Base-by-base conservation (phyloP, 257 asterid genomes). In the Jacaranda mimosifolia region DNA sequence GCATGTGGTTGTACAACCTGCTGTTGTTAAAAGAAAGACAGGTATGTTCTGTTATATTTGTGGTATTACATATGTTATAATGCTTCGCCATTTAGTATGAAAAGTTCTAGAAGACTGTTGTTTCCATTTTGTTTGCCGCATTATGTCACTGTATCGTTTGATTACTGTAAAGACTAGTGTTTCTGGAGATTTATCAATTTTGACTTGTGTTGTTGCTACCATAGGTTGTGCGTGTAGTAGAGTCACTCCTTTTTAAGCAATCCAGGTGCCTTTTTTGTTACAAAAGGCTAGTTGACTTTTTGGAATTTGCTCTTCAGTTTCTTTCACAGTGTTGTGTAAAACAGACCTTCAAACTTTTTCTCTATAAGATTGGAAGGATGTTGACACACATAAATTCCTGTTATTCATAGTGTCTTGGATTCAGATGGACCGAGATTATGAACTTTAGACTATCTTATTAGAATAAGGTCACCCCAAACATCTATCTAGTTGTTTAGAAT, bases 1-100 rank as follows among this genome's bases (percentile, higher is more conserved):
- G 94, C 94, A 87, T 70, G 83, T 87, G 70, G 94, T 89, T 42
- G 89, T 89, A 70, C 94, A 89, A 78, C 92, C 90, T 56, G 72
- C 83, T 68, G 52, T 76, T 83, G 85, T 75, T 13, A 70, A 81
- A 81, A 77, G 73, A 72, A 89, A 85, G 72, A 77, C 85, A 78
- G 90, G 91, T 85, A 14, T 10, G 72, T 64, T 80, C 15, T 38
- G n/a, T 40, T 62, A 19, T 26, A 5, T 5, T 55, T 17, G 11
- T 40, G 17, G 35, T 53, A 10, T 79, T 36, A 3, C 19, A 45
- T 19, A 5, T n/a, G 35, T 15, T 64, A n/a, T 43, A n/a, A 15
- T 42, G 55, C 19, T 10, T 55, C 48, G 17, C 15, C 45, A 11
- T 55, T 60, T 12, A 17, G 66, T 5, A 66, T 79, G 66, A 46